Conservation (phyloP, 1,284 basidiomycete genomes). For the Puccinia sorghi region DNA sequence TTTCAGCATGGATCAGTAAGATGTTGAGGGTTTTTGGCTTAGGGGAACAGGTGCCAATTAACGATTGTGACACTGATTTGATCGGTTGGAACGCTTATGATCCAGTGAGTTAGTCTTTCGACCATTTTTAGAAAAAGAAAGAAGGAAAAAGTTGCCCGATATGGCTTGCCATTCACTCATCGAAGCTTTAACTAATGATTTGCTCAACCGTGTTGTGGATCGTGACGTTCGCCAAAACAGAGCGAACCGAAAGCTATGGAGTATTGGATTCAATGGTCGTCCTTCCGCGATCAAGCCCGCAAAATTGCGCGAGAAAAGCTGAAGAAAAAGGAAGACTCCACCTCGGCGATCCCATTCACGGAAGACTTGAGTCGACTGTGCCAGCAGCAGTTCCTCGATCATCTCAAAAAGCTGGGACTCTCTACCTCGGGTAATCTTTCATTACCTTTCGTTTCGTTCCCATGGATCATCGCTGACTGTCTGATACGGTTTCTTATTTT, state of each 20-base stretch:
- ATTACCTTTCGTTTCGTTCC: background rate
- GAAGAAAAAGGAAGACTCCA: slow-evolving; percentile 24
- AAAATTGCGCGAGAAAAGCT: slow-evolving; percentile 68
- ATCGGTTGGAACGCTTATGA: slow-evolving; percentile 62
- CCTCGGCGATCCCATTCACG: slow-evolving; percentile 50
- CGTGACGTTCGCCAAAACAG: slow-evolving; percentile 61
- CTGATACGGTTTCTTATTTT: background rate
- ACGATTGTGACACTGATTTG: no score
- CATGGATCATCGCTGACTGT: background rate
- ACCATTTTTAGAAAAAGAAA: slow-evolving; percentile 12
- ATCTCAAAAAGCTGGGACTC: slow-evolving; percentile 1
- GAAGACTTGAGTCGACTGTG: slow-evolving; percentile 56
- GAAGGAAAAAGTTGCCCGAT: no score
- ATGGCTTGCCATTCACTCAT: slow-evolving; percentile 2
- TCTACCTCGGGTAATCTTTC: slow-evolving; percentile 7
- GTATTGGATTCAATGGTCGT: slow-evolving; percentile 79
- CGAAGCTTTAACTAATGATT: background rate
- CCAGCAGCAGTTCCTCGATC: slow-evolving; percentile 13
- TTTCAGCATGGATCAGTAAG: slow-evolving; percentile 80
- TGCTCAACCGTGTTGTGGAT: no score
- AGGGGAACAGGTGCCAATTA: slow-evolving; percentile 52
- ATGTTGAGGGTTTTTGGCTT: slow-evolving; percentile 96
- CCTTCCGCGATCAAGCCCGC: slow-evolving; percentile 88
- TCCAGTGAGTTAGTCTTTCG: slow-evolving; percentile 52
- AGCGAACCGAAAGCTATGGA: slow-evolving; percentile 84